These are phyloP conservation scores for Ballota nigra DNA, from an alignment of 257 asterid species.

Conservation along the genomic window DNA sequence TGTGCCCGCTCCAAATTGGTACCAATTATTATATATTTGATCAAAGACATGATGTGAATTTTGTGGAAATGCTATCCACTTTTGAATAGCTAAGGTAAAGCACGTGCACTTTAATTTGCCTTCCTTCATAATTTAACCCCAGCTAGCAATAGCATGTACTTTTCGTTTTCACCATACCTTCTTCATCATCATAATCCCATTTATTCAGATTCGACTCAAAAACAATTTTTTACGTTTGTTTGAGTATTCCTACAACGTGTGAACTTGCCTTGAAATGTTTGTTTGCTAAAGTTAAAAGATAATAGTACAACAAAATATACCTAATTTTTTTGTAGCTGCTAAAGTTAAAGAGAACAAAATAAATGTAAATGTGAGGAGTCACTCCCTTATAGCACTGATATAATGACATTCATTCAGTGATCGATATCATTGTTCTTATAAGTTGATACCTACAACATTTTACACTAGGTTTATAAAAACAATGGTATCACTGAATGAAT, in stretches of 20 bases:
- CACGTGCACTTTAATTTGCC: conserved; percentile 19
- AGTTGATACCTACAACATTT: too few species aligned
- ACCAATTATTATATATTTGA: too few species aligned
- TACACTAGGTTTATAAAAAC: too few species aligned
- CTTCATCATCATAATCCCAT: background rate
- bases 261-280: background rate
- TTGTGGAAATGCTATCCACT: background rate
- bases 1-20: too few species aligned
- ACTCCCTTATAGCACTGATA: too few species aligned
- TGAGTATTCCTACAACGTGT: background rate
- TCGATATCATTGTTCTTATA: too few species aligned
- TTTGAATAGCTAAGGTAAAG: background rate
- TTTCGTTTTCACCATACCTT: background rate
- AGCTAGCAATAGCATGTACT: background rate
- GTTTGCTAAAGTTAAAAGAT: background rate
- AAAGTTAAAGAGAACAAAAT: too few species aligned
- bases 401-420: too few species aligned
- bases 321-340: background rate
- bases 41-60: background rate
- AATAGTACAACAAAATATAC: background rate
- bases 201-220: conserved; percentile 5
- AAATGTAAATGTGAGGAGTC: too few species aligned
- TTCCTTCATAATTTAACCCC: background rate
- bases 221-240: background rate
- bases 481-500: too few species aligned